Percentiles rank a stretch among this genome's conserved stretches.
Conservation (phyloP, 2,329 filamentous ascomycete species). For the Rhynchosporium secalis region DNA sequence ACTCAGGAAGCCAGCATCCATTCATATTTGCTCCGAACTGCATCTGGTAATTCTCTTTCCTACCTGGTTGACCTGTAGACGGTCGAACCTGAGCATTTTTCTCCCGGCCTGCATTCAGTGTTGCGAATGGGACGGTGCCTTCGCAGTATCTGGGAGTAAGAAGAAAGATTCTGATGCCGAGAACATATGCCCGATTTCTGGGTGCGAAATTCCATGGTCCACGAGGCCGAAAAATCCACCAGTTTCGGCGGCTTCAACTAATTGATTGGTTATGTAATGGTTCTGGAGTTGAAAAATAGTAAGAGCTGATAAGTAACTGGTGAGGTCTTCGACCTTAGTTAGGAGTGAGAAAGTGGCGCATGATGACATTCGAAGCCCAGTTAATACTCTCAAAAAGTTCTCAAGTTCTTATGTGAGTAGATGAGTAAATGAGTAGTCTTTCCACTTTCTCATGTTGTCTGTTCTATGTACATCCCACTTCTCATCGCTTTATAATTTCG, state of each 20-base stretch:
- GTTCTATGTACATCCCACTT: no score
- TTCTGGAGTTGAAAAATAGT: neutral
- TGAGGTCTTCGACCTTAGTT: neutral
- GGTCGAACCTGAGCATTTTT: conserved; percentile 56
- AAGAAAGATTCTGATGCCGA: conserved; percentile 50
- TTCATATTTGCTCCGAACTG: conserved; percentile 47
- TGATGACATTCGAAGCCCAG: neutral
- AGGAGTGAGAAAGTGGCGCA: neutral
- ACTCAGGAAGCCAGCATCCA: conserved; percentile 39
- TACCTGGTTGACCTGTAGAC: conserved; percentile 55
- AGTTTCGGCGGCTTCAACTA: conserved; percentile 55
- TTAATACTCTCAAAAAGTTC: no score
- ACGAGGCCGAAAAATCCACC: conserved; percentile 59
- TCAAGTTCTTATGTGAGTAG: no score
- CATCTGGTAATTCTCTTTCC: conserved; percentile 59
- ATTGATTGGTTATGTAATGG: conserved; percentile 48
- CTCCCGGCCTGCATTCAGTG: conserved; percentile 53
- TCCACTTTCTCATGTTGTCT: no score
- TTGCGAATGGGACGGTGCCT: conserved; percentile 52
- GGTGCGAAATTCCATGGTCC: conserved; percentile 47
- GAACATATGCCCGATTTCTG: conserved; percentile 48
- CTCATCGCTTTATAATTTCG: no score
- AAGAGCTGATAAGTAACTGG: neutral
- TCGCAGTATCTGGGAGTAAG: conserved; percentile 48
- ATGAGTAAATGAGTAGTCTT: no score